These are phyloP conservation scores for Sextonia rubra DNA, from an alignment of 164 flowering plant species.

Conservation along the genomic window DNA sequence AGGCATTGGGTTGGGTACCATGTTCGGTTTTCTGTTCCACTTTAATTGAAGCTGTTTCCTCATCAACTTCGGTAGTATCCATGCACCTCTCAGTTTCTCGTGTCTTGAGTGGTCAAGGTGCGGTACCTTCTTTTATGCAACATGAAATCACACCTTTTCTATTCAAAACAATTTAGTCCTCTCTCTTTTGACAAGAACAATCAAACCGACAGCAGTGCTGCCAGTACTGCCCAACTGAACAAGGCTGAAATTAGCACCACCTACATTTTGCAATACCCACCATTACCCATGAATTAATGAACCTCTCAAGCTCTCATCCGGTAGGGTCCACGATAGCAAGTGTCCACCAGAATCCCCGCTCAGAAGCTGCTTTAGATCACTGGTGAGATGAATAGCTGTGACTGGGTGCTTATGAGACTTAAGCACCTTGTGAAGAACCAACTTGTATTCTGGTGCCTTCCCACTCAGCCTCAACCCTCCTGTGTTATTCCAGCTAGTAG, in stretches of 20 bases:
- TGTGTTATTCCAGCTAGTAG: slow-evolving; percentile 18
- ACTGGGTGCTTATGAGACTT: slow-evolving; percentile 86
- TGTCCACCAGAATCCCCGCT: slow-evolving; percentile 92
- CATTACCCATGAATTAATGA: slow-evolving; percentile 55
- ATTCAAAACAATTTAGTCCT: background rate
- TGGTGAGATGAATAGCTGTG: slow-evolving; percentile 74
- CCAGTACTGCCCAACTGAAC: background rate
- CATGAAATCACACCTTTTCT: background rate
- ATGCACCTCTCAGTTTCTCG: background rate
- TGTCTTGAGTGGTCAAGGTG: slow-evolving; percentile 27
- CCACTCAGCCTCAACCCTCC: slow-evolving; percentile 42
- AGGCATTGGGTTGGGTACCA: background rate
- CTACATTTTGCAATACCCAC: background rate
- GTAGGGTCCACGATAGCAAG: slow-evolving; percentile 82
- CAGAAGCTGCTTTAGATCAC: slow-evolving; percentile 78
- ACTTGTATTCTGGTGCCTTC: slow-evolving; percentile 66
- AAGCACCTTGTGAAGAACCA: slow-evolving; percentile 75
- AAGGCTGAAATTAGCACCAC: background rate
- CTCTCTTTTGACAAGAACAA: slow-evolving; percentile 2
- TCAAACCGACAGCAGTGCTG: slow-evolving; percentile 9
- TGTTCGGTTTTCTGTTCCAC: background rate
- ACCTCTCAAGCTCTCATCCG: slow-evolving; percentile 62
- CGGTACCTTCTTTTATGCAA: slow-evolving; percentile 3
- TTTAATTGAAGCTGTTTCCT: background rate
- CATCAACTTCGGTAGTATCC: background rate